Evolutionary conservation across 345 rosid species (phyloP).

Genomic region (Citrus sp.): DNA sequence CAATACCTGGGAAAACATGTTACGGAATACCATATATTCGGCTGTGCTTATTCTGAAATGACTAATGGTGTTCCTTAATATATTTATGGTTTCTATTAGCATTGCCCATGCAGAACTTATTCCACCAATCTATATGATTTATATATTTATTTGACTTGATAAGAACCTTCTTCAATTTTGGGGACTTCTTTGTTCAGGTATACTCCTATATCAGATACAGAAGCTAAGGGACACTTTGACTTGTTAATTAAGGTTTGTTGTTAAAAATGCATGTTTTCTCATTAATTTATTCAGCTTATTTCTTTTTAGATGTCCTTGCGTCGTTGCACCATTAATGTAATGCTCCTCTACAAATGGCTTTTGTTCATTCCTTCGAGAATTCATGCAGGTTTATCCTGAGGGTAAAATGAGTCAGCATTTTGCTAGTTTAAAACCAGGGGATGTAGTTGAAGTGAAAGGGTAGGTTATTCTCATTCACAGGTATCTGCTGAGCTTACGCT

Average conservation of each 20-base stretch:
- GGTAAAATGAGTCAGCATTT: slow-evolving; percentile 99
- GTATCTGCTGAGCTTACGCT: not conserved
- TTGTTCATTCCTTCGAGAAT: not conserved
- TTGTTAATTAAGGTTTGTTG: slow-evolving; percentile 75
- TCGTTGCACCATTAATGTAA: not conserved
- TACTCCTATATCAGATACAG: slow-evolving; percentile 94
- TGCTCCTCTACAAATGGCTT: not conserved
- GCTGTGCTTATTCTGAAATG: not conserved
- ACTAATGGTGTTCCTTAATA: not conserved
- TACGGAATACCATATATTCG: not conserved
- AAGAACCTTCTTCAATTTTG: not conserved
- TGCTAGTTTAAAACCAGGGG: slow-evolving; percentile 90
- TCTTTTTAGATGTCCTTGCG: slow-evolving; percentile 11
- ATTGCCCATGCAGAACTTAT: too few relatives aligned
- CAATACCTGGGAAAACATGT: not conserved
- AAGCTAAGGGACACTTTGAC: slow-evolving; percentile 85
- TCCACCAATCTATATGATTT: too few relatives aligned
- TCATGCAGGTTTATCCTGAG: slow-evolving; percentile 81
- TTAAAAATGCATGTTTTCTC: not conserved
- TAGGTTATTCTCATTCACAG: slow-evolving; percentile 17
- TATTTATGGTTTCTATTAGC: not conserved
- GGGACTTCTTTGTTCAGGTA: slow-evolving; percentile 46
- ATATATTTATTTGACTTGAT: not conserved
- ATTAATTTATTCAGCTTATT: not conserved
- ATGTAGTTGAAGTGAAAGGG: slow-evolving; percentile 93